A percentile compares a stretch with the other conserved stretches of the same genome.
Conservation (phyloP, 768 basidiomycete genomes). For the Cyclocybe cylindracea region DNA sequence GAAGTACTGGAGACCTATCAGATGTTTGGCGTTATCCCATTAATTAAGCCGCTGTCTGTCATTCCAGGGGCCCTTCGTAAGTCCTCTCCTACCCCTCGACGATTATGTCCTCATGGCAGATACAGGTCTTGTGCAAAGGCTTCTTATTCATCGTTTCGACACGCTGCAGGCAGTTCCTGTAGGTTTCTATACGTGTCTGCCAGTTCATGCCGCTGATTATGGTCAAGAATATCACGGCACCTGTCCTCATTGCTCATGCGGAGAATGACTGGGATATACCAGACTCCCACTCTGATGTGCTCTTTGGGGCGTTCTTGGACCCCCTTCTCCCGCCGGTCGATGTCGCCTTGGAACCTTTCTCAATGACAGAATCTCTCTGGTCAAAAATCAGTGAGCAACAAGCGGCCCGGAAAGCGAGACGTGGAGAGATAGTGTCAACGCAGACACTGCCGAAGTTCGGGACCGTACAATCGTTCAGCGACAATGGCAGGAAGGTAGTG, state of each 20-base stretch:
- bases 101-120: background rate
- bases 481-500: constrained; percentile 46
- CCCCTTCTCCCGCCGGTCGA: constrained; percentile 54
- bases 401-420: constrained; percentile 37
- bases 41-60: constrained; percentile 68
- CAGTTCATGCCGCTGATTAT: constrained; percentile 1
- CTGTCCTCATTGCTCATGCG: constrained; percentile 78
- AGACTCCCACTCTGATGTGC: constrained; percentile 64
- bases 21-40: constrained; percentile 65
- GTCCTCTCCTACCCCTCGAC: constrained; percentile 26
- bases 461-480: constrained; percentile 52
- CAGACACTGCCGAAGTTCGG: constrained; percentile 59
- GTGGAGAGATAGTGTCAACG: constrained; percentile 45
- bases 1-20: constrained; percentile 71
- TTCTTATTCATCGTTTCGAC: constrained; percentile 58
- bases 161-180: constrained; percentile 66
- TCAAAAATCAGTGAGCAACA: constrained; percentile 37
- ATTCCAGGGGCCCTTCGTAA: constrained; percentile 67
- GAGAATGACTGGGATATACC: constrained; percentile 82
- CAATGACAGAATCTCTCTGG: constrained; percentile 43
- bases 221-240: constrained; percentile 61
- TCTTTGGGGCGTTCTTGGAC: constrained; percentile 75
- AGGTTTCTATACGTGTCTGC: constrained; percentile 16
- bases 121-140: constrained; percentile 50
- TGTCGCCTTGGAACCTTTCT: constrained; percentile 26